A percentile compares a stretch with the other conserved stretches of the same genome.
Conservation (phyloP, 140 eudicot species). For the Oenanthe javanica region DNA sequence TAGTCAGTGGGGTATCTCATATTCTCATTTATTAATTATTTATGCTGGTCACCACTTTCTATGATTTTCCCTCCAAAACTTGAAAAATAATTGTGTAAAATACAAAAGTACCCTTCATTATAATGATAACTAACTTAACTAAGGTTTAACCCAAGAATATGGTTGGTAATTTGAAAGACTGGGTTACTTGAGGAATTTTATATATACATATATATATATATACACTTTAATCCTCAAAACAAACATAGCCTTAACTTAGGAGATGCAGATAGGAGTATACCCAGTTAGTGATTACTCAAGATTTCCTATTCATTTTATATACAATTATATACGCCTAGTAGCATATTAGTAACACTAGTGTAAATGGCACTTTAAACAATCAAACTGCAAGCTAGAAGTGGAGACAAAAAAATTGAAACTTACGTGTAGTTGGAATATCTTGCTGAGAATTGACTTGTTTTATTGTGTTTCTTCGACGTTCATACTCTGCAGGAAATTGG, state of each 20-base stretch:
- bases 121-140: too few species aligned
- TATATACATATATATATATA: too few species aligned
- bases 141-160: too few species aligned
- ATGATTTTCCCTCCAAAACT: too few species aligned
- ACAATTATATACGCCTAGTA: neutral
- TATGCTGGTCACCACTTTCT: too few species aligned
- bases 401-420: conserved; percentile 15
- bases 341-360: neutral
- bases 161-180: too few species aligned
- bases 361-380: neutral
- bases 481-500: conserved; percentile 43
- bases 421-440: conserved; percentile 30
- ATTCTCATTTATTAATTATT: too few species aligned
- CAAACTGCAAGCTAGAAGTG: conserved; percentile 2
- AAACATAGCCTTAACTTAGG: neutral
- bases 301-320: neutral
- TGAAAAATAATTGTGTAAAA: too few species aligned
- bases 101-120: too few species aligned
- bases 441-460: conserved; percentile 27
- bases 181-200: too few species aligned
- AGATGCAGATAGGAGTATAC: neutral
- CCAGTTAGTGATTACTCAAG: neutral
- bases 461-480: conserved; percentile 26
- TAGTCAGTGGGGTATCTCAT: too few species aligned
- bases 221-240: neutral